Conservation (phyloP, 257 asterid genomes). For the Solanum dulcamara region DNA sequence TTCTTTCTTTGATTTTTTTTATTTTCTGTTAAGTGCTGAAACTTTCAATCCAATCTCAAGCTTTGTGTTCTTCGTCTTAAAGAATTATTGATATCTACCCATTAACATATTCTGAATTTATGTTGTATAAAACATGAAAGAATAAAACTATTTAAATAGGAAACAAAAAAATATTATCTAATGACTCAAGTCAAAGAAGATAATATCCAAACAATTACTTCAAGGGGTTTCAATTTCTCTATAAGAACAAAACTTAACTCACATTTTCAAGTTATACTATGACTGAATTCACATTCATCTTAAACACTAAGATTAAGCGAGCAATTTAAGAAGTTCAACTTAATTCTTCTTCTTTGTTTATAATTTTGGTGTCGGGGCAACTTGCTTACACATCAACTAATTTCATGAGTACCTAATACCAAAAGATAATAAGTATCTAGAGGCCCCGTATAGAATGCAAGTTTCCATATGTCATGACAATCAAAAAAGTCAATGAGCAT, state of each 20-base stretch:
- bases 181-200: no score
- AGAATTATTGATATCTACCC: no score
- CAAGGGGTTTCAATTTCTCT: background rate
- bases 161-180: background rate
- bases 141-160: background rate
- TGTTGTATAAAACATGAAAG: no score
- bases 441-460: constrained; percentile 56
- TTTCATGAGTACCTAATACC: background rate
- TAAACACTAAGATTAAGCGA: background rate
- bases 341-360: background rate
- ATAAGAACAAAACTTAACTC: background rate
- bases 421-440: constrained; percentile 27
- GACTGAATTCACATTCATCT: background rate
- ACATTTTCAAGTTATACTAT: background rate
- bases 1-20: no score
- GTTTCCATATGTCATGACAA: constrained; percentile 44
- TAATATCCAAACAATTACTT: background rate
- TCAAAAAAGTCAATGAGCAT: background rate
- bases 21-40: no score
- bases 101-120: no score
- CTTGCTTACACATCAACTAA: no score
- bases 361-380: background rate
- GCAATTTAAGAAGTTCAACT: background rate
- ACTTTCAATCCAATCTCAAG: no score
- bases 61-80: no score